Percentiles rank a stretch among this genome's conserved stretches.
Conservation (phyloP, 192 early-diverging fungal genomes). For the Entomortierella parvispora region DNA sequence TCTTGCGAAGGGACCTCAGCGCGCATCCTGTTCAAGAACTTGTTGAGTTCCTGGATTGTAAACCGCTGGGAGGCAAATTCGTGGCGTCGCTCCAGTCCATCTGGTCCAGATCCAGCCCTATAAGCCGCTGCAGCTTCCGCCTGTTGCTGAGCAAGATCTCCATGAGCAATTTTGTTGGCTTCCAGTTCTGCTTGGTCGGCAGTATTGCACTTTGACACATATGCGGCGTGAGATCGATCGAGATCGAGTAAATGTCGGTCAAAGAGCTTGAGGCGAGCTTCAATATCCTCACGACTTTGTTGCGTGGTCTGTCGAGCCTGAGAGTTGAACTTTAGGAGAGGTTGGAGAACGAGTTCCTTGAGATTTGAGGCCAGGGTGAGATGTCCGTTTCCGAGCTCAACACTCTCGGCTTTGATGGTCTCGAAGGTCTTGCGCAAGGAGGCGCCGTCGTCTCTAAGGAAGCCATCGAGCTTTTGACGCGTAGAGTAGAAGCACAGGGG, state of each 20-base stretch:
- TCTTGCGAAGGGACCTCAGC: slow-evolving; percentile 69
- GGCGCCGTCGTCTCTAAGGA: slow-evolving; percentile 65
- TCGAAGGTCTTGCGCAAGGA: slow-evolving; percentile 59
- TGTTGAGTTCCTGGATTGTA: slow-evolving; percentile 69
- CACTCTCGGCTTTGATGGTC: slow-evolving; percentile 57
- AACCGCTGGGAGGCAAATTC: slow-evolving; percentile 68
- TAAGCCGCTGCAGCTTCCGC: background rate
- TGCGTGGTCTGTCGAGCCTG: slow-evolving; percentile 49
- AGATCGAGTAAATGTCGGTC: slow-evolving; percentile 57
- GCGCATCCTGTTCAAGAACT: slow-evolving; percentile 70
- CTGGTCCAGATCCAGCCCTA: too few species aligned
- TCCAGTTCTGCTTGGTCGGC: slow-evolving; percentile 71
- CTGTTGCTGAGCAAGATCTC: slow-evolving; percentile 10
- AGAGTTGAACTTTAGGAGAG: slow-evolving; percentile 56
- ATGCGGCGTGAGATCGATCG: slow-evolving; percentile 53
- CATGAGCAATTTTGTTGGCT: slow-evolving; percentile 47
- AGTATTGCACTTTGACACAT: slow-evolving; percentile 63
- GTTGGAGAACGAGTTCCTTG: slow-evolving; percentile 56
- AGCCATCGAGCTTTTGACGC: slow-evolving; percentile 52
- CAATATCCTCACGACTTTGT: slow-evolving; percentile 56
- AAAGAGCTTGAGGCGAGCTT: slow-evolving; percentile 60
- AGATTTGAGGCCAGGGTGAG: slow-evolving; percentile 53
- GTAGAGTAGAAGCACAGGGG: background rate
- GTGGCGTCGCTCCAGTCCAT: slow-evolving; percentile 31
- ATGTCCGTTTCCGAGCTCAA: slow-evolving; percentile 56